A percentile compares a stretch with the other conserved stretches of the same genome.
Conservation (phyloP, 164 flowering plant genomes). For the Protea cynaroides region DNA sequence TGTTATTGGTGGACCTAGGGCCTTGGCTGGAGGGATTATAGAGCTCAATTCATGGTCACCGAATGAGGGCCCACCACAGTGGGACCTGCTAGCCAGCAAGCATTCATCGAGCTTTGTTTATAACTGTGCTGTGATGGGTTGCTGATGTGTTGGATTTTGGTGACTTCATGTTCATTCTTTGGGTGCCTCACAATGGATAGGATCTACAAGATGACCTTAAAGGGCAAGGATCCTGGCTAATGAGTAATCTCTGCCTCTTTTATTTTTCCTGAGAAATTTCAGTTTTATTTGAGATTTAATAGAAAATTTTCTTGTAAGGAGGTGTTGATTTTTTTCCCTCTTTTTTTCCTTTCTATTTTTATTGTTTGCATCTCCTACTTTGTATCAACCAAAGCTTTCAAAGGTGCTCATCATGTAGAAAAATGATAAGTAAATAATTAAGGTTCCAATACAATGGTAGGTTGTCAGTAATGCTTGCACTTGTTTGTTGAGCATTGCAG, state of each 20-base stretch:
- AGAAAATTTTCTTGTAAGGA: constrained; percentile 18
- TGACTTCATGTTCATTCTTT: constrained; percentile 12
- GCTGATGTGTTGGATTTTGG: constrained; percentile 17
- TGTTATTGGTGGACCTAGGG: constrained; percentile 85
- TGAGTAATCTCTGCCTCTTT: constrained; percentile 22
- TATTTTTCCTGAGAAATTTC: constrained; percentile 10
- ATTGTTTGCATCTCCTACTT: constrained; percentile 16
- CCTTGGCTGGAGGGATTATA: constrained; percentile 56
- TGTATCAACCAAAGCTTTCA: constrained; percentile 21
- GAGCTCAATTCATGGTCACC: constrained; percentile 91
- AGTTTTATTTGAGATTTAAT: constrained; percentile 19
- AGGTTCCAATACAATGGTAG: constrained; percentile 22
- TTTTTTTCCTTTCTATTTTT: constrained; percentile 9
- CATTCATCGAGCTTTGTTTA: constrained; percentile 36
- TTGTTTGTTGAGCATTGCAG: constrained; percentile 9
- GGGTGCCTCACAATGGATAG: constrained; percentile 10
- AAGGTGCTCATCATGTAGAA: constrained; percentile 26
- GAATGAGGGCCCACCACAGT: constrained; percentile 66
- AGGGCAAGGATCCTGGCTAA: constrained; percentile 25
- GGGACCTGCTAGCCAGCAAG: constrained; percentile 67
- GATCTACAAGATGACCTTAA: constrained; percentile 24
- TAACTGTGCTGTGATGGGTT: constrained; percentile 36
- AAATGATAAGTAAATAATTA: constrained; percentile 30
- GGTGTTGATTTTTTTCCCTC: neutral
- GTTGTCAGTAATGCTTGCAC: constrained; percentile 19